Evolutionary conservation across 176 grass and related monocot genomes (phyloP).

Genomic region (Cymbopogon citratus): DNA sequence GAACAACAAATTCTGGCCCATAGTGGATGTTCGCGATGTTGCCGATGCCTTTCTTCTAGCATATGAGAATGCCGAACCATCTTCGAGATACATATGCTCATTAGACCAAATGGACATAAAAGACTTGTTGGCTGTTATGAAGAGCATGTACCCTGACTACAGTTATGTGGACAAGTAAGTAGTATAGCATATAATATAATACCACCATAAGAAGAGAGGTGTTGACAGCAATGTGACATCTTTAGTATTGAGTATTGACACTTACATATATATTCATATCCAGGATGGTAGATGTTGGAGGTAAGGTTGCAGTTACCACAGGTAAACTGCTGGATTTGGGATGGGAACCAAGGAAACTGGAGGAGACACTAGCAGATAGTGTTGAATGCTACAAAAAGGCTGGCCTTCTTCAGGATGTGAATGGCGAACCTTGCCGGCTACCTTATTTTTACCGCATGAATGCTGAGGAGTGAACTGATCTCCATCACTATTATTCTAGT

Average conservation of each 20-base stretch:
- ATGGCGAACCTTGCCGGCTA: background rate
- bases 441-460: background rate
- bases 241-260: background rate
- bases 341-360: constrained; percentile 37
- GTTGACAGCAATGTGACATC: background rate
- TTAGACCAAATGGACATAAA: background rate
- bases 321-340: constrained; percentile 40
- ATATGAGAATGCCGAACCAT: constrained; percentile 23
- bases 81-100: constrained; percentile 33
- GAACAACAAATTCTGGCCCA: constrained; percentile 1
- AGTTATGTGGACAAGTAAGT: constrained; percentile 32
- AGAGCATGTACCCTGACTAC: constrained; percentile 41
- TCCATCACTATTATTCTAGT: background rate
- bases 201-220: background rate
- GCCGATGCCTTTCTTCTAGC: constrained; percentile 25
- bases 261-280: background rate
- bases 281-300: constrained; percentile 18
- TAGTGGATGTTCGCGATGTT: constrained; percentile 35
- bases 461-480: background rate
- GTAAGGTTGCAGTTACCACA: background rate
- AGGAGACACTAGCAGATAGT: constrained; percentile 40
- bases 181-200: background rate
- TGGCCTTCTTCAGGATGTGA: constrained; percentile 23
- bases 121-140: constrained; percentile 13
- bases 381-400: constrained; percentile 32